A percentile compares a stretch with the other conserved stretches of the same genome.
phyloP scores from a whole-genome alignment of 1,284 basidiomycete genomes.

The Cryptococcus sp. region DNA sequence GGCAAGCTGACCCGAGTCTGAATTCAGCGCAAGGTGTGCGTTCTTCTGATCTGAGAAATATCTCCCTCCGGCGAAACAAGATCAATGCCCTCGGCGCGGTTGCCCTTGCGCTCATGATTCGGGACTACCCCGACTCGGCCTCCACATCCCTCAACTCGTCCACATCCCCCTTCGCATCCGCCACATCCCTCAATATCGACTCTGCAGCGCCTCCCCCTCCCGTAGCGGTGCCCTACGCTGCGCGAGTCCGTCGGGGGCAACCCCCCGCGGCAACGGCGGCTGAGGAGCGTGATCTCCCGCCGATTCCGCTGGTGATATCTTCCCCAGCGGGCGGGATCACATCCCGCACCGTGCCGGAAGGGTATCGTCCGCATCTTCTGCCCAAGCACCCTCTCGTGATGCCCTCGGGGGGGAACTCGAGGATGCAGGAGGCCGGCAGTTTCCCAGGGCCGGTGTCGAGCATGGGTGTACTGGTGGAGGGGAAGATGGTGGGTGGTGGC shows the following conservation, averaged over 20 bases:
- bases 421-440: constrained; percentile 29
- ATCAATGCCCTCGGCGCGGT: constrained; percentile 80
- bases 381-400: constrained; percentile 37
- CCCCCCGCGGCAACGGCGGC: neutral
- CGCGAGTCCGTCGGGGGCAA: constrained; percentile 11
- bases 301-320: constrained; percentile 61
- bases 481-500: constrained; percentile 17
- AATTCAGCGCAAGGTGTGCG: constrained; percentile 70
- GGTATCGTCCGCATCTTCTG: constrained; percentile 37
- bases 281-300: constrained; percentile 31
- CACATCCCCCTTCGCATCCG: constrained; percentile 51
- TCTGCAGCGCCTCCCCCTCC: constrained; percentile 53
- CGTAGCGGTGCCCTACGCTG: constrained; percentile 11
- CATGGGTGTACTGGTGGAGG: constrained; percentile 21
- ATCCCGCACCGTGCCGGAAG: constrained; percentile 57
- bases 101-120: constrained; percentile 88
- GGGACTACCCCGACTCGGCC: constrained; percentile 76
- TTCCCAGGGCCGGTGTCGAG: neutral
- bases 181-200: constrained; percentile 53
- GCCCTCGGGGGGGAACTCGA: constrained; percentile 32
- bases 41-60: constrained; percentile 74
- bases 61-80: constrained; percentile 80
- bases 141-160: constrained; percentile 36
- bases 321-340: constrained; percentile 74
- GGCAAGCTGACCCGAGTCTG: neutral